These are phyloP conservation scores for Sphaerosporella brunnea DNA, from an alignment of 495 filamentous ascomycete species.

Conservation along the genomic window DNA sequence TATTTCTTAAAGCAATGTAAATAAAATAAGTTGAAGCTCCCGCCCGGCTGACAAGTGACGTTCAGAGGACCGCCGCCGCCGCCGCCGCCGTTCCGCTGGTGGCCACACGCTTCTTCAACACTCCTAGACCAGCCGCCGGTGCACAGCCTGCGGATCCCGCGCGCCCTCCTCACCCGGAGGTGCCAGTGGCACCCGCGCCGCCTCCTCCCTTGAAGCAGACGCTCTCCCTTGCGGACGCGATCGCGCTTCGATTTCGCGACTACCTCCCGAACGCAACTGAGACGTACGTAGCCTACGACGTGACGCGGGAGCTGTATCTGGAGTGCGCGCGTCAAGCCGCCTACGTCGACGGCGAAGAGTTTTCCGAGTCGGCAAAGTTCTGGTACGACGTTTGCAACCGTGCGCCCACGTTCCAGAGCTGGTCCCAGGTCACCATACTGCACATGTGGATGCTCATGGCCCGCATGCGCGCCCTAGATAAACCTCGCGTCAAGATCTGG, in stretches of 20 bases:
- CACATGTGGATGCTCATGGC: conserved; percentile 88
- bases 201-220: background rate
- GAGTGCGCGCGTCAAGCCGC: conserved; percentile 57
- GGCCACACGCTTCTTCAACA: too few relatives aligned
- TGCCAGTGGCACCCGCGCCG: too few relatives aligned
- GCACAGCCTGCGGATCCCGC: too few relatives aligned
- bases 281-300: conserved; percentile 57
- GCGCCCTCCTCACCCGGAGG: too few relatives aligned
- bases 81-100: too few relatives aligned
- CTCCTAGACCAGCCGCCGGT: too few relatives aligned
- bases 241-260: conserved; percentile 21
- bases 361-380: conserved; percentile 21
- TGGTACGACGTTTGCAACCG: conserved; percentile 54
- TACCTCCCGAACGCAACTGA: conserved; percentile 35
- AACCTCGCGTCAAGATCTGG: conserved; percentile 34
- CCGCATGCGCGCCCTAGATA: conserved; percentile 51
- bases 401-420: conserved; percentile 69
- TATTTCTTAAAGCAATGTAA: too few relatives aligned
- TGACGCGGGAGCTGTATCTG: conserved; percentile 61
- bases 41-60: too few relatives aligned
- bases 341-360: conserved; percentile 33
- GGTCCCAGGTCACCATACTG: conserved; percentile 88
- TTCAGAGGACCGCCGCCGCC: too few relatives aligned
- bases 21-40: too few relatives aligned
- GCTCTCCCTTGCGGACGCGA: conserved; percentile 9